Evolutionary conservation across 768 basidiomycete species (phyloP), one percentile per base, ranked within the genome.

Genomic region (Lentinula aciculospora): DNA sequence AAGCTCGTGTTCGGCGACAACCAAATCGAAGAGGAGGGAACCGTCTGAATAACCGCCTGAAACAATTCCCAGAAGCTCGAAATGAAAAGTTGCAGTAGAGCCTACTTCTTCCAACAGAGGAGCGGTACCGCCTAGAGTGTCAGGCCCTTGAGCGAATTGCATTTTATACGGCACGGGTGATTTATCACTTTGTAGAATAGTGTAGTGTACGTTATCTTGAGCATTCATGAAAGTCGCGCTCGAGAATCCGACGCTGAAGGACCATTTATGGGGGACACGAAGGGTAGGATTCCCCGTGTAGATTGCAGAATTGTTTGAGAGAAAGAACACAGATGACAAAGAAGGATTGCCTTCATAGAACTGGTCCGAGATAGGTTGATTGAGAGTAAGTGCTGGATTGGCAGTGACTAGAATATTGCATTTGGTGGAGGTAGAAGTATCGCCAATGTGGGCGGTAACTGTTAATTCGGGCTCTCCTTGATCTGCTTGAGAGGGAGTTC

Each of bases 231-330:
- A 87, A 2, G 89, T 94, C 34, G 80, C 73, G 59, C 81, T 75
- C 51, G 84, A 72, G 63, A 97, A 83, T 13, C 94, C 95, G 58
- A 98, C 80, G 64, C 91, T 92, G 73, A 96, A 98, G 0, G 90
- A 91, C 93, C 94, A 96, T 45, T 74, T 70, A 6, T 82, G 82
- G 1, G 92, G 93, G 9, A 96, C 81, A 51, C 93, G 77, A 56
- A 97, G 67, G 49, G 79, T 74, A 56, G 86, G 85, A 49, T 71
- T 74, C 46, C 69, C 64, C 15, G 74, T 76, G 28, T 67, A 65
- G 29, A 92, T 72, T 13, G 85, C 81, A 21, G 89, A 88, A 44
- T 76, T 73, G 2, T 77, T 69, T n/a, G 81, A 73, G 39, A 92
- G 71, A 57, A 83, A 69, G 64, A 83, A 92, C 34, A 91, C 88